Evolutionary conservation across 805 yeast species (phyloP), one percentile per base, ranked within the genome.

Genomic region (Candida bentonensis): DNA sequence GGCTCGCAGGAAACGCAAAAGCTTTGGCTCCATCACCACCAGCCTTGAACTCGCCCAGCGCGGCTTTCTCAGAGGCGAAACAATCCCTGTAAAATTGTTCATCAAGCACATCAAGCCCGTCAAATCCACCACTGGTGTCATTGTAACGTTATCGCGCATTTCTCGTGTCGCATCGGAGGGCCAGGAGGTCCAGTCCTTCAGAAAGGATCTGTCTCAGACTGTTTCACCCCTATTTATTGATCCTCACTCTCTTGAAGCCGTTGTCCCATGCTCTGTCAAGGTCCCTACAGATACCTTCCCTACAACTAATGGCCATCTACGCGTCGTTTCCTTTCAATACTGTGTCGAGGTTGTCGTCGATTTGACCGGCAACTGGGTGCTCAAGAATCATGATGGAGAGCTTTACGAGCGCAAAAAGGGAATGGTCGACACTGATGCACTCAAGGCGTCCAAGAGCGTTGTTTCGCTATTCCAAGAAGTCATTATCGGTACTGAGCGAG

Each of bases 241-340:
- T 56, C 85, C 88, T 0, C 64, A 56, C 13, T 70, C 81, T 1
- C 64, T 76, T 33, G 61, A 68, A 15, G 69, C 78, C 34, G 78
- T 74, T 26, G 67, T 80, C 7, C 74, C 73, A 25, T 75, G 88
- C 0, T 72, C 74, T 34, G 61, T 87, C 20, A 68, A 78, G 49
- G 78, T 87, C 0, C 96, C 96, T 0, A 74, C 82, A 0, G 95
- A 87, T 53, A 78, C 83, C 0, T 85, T 87, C 57, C 94, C 95
- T 0, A 83, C 95, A 0, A 82, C 85, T 13, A 69, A 74, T 15
- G 82, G 82, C 1, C 74, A 83, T 43, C n/a, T n/a, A n/a, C 76
- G 76, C 2, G 63, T 79, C 41, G 85, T 86, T 5, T 71, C 86
- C 2, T 87, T 87, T 60, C 89, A 83, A 56, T 87, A 88, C 58